A percentile compares a stretch with the other conserved stretches of the same genome.
These are phyloP conservation scores for Saturnispora besseyi DNA, from an alignment of 805 yeast genomes.

Conservation along the genomic window DNA sequence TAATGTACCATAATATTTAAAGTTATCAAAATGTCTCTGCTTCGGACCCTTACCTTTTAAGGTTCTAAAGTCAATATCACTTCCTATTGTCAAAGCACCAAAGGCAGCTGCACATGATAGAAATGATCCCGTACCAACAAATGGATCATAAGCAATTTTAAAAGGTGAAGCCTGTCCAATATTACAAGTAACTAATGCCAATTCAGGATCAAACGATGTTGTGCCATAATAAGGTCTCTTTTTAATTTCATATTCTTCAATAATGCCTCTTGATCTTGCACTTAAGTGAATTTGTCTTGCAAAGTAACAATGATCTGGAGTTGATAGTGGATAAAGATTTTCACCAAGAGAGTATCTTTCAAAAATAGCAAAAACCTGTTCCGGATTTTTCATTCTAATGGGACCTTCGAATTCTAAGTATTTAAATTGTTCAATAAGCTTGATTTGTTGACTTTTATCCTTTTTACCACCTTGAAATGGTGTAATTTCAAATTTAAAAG, in stretches of 20 bases:
- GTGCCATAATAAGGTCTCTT: conserved; percentile 87
- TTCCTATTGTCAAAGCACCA: conserved; percentile 74
- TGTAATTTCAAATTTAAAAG: conserved; percentile 79
- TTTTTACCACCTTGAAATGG: conserved; percentile 63
- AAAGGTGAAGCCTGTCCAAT: conserved; percentile 65
- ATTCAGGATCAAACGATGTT: conserved; percentile 92
- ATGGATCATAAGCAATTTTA: conserved; percentile 80
- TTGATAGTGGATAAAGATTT: conserved; percentile 32
- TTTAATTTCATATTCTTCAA: conserved; percentile 75
- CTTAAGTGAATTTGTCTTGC: conserved; percentile 62
- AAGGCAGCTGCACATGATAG: conserved; percentile 78
- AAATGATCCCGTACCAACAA: conserved; percentile 95
- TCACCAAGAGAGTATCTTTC: conserved; percentile 51
- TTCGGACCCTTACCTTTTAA: conserved; percentile 51
- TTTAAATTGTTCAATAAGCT: conserved; percentile 60
- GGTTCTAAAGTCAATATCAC: conserved; percentile 82
- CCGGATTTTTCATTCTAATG: conserved; percentile 70
- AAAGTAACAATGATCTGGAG: conserved; percentile 57
- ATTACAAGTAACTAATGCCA: conserved; percentile 80
- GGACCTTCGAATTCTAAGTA: conserved; percentile 70
- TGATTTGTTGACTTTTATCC: conserved; percentile 39
- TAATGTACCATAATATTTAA: conserved; percentile 59
- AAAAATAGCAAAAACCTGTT: conserved; percentile 57
- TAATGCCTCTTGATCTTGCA: conserved; percentile 49
- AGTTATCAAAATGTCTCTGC: conserved; percentile 45